Conservation (phyloP, 805 yeast genomes). For the Sugiyamaella boreocaroliniensis region DNA sequence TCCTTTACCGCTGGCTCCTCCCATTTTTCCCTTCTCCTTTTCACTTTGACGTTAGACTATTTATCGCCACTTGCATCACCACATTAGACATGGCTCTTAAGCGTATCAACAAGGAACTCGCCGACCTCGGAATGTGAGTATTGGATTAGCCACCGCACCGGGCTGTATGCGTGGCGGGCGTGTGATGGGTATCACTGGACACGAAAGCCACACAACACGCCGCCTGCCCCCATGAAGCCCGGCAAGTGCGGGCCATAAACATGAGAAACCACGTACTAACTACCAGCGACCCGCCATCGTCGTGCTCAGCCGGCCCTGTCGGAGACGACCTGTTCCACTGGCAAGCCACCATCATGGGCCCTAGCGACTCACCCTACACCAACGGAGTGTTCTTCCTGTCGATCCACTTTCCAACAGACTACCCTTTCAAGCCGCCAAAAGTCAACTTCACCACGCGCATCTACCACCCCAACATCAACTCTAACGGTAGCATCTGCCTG, state of each 20-base stretch:
- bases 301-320: conserved; percentile 98
- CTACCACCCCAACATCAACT: conserved; percentile 95
- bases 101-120: conserved; percentile 92
- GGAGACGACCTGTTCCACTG: conserved; percentile 98
- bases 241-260: too few species aligned
- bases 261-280: not conserved
- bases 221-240: too few species aligned
- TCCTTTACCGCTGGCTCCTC: not conserved
- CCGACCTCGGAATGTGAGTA: conserved; percentile 88
- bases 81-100: conserved; percentile 66
- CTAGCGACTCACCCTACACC: conserved; percentile 80
- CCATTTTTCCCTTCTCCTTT: not conserved
- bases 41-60: not conserved
- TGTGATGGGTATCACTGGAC: too few species aligned
- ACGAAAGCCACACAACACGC: too few species aligned
- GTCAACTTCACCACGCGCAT: conserved; percentile 88
- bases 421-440: conserved; percentile 98
- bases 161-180: too few species aligned
- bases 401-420: conserved; percentile 97
- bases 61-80: not conserved
- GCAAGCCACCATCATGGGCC: conserved; percentile 99
- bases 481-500: conserved; percentile 91
- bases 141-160: too few species aligned
- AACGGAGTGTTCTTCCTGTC: conserved; percentile 95
- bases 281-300: conserved; percentile 91